A percentile compares a stretch with the other conserved stretches of the same genome.
phyloP scores from a whole-genome alignment of 2,329 filamentous ascomycete genomes.

The Colletotrichum destructivum region DNA sequence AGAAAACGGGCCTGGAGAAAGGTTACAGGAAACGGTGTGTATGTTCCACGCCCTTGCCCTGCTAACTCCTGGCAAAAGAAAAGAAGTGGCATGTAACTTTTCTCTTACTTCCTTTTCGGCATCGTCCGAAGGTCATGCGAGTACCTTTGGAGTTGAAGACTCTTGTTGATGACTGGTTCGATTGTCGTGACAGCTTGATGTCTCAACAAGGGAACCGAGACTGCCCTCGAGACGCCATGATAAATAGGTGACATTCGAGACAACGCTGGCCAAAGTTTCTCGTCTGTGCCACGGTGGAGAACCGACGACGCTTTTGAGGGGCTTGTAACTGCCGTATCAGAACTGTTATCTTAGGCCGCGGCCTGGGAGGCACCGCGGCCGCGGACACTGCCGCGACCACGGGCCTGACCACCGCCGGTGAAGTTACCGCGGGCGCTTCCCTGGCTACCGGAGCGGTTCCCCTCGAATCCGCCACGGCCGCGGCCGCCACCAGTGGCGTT shows the following conservation, averaged over 20 bases:
- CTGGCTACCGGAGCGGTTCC: slow-evolving; percentile 68
- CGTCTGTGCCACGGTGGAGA: not conserved
- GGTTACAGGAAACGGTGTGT: slow-evolving; percentile 40
- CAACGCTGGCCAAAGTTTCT: not conserved
- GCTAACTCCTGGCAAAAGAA: slow-evolving; percentile 34
- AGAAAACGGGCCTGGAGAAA: slow-evolving; percentile 1
- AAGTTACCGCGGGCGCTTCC: slow-evolving; percentile 76
- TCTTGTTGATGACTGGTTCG: not conserved
- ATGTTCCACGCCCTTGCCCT: slow-evolving; percentile 35
- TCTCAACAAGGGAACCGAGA: not conserved
- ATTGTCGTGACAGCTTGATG: slow-evolving; percentile 6
- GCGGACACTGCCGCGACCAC: slow-evolving; percentile 78
- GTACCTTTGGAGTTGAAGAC: slow-evolving; percentile 8
- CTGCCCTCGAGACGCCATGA: not conserved
- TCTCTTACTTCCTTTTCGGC: slow-evolving; percentile 26
- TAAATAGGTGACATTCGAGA: not conserved
- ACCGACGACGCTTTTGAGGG: no score
- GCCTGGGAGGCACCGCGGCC: slow-evolving; percentile 73
- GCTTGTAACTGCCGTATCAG: not conserved
- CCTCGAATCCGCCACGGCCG: slow-evolving; percentile 77
- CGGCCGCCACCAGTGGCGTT: slow-evolving; percentile 63
- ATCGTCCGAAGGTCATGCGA: slow-evolving; percentile 28
- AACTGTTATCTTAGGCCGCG: slow-evolving; percentile 42
- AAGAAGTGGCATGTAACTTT: slow-evolving; percentile 27
- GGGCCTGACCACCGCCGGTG: slow-evolving; percentile 74